Evolutionary conservation across 2,329 filamentous ascomycete species (phyloP), one percentile per base, ranked within the genome.

Genomic region (Colletotrichum horii): DNA sequence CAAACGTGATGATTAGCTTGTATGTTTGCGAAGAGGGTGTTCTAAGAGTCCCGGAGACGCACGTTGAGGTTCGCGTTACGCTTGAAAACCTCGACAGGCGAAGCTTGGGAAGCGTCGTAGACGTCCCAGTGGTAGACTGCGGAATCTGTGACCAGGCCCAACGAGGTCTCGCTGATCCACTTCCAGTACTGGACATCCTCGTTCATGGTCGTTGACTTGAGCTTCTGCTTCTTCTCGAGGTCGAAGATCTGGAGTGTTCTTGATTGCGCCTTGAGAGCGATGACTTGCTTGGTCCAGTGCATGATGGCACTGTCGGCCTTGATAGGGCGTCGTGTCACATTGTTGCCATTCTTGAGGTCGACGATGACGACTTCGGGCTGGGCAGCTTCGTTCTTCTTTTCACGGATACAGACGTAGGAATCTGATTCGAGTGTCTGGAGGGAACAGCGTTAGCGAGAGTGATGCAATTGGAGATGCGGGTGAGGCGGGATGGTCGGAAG

Each of bases 271-370:
- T 98, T 98, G 80, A 99, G 91, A 78, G 97, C 97, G 83, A 99
- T 98, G 84, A 99, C 95, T 85, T 98, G 95, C 84, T 94, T 95
- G 81, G 91, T 94, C 95, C 95, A 98, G 91, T 99, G 97, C 97
- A 99, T 98, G 84, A 99, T 98, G 81, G 97, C 97, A 92, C 96
- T 98, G 88, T 99, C 97, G 83, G 97, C 97, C 90, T 98, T 98
- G 89, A 99, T 99, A 65, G 96, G 95, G 84, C 96, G 93, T 82
- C 95, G 94, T 81, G 95, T 97, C 85, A 98, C 93, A 89, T 97
- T 96, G 92, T 98, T 98, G 88, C 93, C 93, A 88, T 98, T 97
- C 88, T 98, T 98, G 83, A 99, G 94, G 87, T 99, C 95, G 87
- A 99, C 89, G 85, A 99, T 99, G 86, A 99, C 94, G 79, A 99